Percentiles rank a stretch among this genome's conserved stretches.
These are phyloP conservation scores for Hanseniaspora jakobsenii DNA, from an alignment of 805 yeast genomes.

Conservation along the genomic window DNA sequence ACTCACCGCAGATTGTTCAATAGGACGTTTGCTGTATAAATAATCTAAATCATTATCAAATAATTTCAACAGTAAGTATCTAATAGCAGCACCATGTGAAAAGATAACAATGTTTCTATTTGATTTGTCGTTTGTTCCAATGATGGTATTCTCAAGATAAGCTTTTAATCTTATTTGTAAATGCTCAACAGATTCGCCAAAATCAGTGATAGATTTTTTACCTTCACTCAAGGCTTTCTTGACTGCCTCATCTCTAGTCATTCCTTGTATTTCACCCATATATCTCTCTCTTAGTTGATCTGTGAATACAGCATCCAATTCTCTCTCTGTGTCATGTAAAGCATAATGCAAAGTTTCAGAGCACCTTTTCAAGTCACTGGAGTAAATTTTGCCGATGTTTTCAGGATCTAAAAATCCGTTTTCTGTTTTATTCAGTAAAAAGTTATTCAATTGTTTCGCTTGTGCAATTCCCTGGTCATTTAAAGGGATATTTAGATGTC, in stretches of 20 bases:
- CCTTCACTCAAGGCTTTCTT: conserved; percentile 42
- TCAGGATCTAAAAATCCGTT: conserved; percentile 23
- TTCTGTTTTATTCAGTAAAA: conserved; percentile 15
- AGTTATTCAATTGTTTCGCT: conserved; percentile 42
- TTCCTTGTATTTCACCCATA: conserved; percentile 74
- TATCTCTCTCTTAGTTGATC: conserved; percentile 51
- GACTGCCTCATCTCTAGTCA: conserved; percentile 54
- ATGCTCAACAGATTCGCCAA: conserved; percentile 47
- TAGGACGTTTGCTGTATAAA: conserved; percentile 6
- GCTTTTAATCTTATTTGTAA: conserved; percentile 39
- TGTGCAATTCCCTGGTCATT: conserved; percentile 53
- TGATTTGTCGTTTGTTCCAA: conserved; percentile 28
- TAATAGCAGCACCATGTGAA: conserved; percentile 74
- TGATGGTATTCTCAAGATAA: conserved; percentile 36
- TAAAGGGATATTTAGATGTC: conserved; percentile 55
- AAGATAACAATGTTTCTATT: conserved; percentile 45
- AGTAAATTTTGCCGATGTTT: conserved; percentile 28
- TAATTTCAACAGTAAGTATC: conserved; percentile 40
- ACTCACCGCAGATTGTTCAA: conserved; percentile 13
- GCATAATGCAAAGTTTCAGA: conserved; percentile 44
- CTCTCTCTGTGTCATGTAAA: conserved; percentile 21
- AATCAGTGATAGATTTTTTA: conserved; percentile 39
- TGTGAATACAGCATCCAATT: conserved; percentile 28
- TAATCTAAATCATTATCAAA: conserved; percentile 29
- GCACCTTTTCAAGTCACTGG: conserved; percentile 43